Base-by-base conservation (phyloP, 768 basidiomycete species). In the Termitomyces heimii region DNA sequence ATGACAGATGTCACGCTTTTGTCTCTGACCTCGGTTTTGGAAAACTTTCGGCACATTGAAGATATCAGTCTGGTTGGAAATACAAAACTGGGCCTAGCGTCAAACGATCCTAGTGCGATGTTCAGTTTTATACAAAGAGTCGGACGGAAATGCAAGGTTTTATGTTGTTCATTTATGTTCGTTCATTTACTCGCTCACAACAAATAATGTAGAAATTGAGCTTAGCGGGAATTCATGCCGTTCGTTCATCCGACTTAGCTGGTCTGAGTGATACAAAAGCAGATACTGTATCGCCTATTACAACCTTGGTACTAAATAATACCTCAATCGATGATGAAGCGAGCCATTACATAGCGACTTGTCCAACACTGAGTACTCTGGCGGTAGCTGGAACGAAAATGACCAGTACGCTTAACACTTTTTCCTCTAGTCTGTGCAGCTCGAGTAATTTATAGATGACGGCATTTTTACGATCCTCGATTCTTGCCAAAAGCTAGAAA, bases 61-160 rank as follows among this genome's bases (percentile, higher is more conserved):
- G 76, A 72, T 57, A 56, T 89, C 49, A 88, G 70, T 64, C 71
- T 89, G 8, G 85, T 85, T 7, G 83, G 83, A 7, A 89, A 89
- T 63, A 73, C 75, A 5, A 86, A 84, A 57, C 65, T 89, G 18
- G 82, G 82, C 7, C 52, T 71, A n/a, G 63, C 67, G 0, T 68
- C 73, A 7, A 66, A 67, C 46, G 64, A 60, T 48, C 65, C 70
- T 8, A 63, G 71, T 3, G 69, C 81, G 1, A 64, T 88, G 5
- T 62, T 69, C 2, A 64, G 74, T 24, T 79, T 88, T 58, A 63
- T 89, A 29, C 63, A 66, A 45, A 70, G 67, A 9, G 80, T 88
- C 14, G 86, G 88, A 24, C 73, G 83, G 59, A 76, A 70, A 40
- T 86, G 84, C 74, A 84, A 77, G 73, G 86, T 81, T 57, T 67